Evolutionary conservation across 108 stramenopile species (phyloP).

Genomic region (Thalassiosira profunda): DNA sequence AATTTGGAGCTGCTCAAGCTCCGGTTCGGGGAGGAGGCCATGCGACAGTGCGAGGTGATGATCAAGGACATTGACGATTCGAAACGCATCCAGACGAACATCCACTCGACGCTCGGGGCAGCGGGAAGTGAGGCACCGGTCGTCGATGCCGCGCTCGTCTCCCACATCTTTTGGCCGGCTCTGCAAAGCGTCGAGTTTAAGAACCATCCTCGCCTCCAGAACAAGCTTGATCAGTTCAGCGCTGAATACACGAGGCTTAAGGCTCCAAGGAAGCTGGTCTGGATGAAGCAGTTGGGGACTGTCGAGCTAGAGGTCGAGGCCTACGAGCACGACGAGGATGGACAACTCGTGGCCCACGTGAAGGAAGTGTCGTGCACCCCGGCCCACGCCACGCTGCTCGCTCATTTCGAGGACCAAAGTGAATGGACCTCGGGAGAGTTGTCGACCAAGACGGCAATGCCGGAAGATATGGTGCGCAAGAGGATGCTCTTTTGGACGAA

Average conservation of each 20-base stretch:
- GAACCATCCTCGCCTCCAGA: slow-evolving; percentile 83
- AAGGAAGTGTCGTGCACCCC: slow-evolving; percentile 88
- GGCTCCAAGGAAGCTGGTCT: slow-evolving; percentile 92
- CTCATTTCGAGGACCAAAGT: slow-evolving; percentile 89
- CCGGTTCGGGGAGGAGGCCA: slow-evolving; percentile 92
- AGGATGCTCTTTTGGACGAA: slow-evolving; percentile 90
- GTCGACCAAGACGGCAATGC: slow-evolving; percentile 69
- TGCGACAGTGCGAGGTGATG: slow-evolving; percentile 98
- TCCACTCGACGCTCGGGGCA: slow-evolving; percentile 61
- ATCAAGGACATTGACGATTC: slow-evolving; percentile 97
- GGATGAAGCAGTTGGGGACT: slow-evolving; percentile 87
- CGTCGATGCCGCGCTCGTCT: slow-evolving; percentile 90
- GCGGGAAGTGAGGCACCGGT: slow-evolving; percentile 27
- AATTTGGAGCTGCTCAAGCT: slow-evolving; percentile 97
- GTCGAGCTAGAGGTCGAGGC: slow-evolving; percentile 95
- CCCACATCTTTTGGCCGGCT: slow-evolving; percentile 98
- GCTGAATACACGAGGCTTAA: slow-evolving; percentile 86
- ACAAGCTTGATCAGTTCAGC: slow-evolving; percentile 70
- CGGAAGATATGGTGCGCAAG: slow-evolving; percentile 72
- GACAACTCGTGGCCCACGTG: slow-evolving; percentile 49
- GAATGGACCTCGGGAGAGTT: slow-evolving; percentile 79
- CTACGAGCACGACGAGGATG: slow-evolving; percentile 61
- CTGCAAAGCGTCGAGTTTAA: slow-evolving; percentile 81
- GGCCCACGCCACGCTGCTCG: slow-evolving; percentile 91
- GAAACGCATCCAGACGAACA: slow-evolving; percentile 89